Base-by-base conservation (phyloP, 164 flowering plant genomes). In the Berberis thunbergii region DNA sequence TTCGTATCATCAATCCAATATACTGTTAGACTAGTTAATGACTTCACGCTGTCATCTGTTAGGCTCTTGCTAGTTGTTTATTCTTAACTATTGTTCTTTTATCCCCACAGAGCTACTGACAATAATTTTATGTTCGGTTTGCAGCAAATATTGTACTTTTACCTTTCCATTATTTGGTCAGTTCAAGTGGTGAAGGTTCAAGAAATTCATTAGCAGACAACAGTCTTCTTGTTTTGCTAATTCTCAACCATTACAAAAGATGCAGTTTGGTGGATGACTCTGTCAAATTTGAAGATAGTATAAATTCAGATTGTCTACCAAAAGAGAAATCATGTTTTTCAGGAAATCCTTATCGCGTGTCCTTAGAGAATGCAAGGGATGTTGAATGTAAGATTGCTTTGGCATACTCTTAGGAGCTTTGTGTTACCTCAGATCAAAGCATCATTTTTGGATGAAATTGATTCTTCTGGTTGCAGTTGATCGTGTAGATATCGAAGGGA, bases 131-230 rank as follows among this genome's bases (percentile, higher is more conserved):
- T 74, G 45, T 67, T 68, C 73, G 56, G 7, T 49, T 66, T 83
- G 91, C 96, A 95, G 99, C 96, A 65, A 91, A 74, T 69, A 59
- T 87, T 69, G 80, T 95, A 63, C 73, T 91, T 43, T 68, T 89
- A 70, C 99, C 97, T 38, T 81, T 91, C 75, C 87, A 71, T 71
- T 84, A 76, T 74, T 67, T 95, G 59, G 85, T 75, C 69, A 80
- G 83, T 70, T 80, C 96, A 69, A 81, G 72, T 66, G 76, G 77
- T 67, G 87, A 77, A 63, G 94, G 81, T 41, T 76, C 84, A 60
- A 84, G 84, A 73, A 89, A 84, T 70, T 80, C 81, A 50, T 74
- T 95, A 75, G 96, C 89, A 3, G 88, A 87, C 49, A 75, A 77
- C 70, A 87, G 99, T 71, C 85, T 95, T 52, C 80, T 79, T 65